phyloP scores from a whole-genome alignment of 202 grass and related monocot genomes.

The Cymbopogon flexuosus region DNA sequence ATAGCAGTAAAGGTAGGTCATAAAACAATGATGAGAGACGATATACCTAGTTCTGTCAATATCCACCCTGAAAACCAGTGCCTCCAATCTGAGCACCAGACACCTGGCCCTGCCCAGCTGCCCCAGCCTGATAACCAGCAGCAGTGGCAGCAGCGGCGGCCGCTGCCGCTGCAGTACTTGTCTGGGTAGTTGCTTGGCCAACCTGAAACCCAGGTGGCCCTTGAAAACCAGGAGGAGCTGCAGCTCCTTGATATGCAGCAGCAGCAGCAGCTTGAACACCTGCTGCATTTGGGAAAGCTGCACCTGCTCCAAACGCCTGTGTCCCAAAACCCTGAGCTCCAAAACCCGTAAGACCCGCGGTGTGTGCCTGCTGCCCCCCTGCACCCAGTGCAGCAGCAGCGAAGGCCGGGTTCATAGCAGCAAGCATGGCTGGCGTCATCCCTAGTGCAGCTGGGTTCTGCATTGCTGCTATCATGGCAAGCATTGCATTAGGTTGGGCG shows the following conservation, averaged over 20 bases:
- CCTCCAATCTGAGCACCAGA: slow-evolving; percentile 51
- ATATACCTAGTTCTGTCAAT: slow-evolving; percentile 68
- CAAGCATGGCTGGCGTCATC: slow-evolving; percentile 62
- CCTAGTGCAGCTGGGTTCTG: slow-evolving; percentile 59
- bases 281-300: slow-evolving; percentile 40
- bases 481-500: slow-evolving; percentile 72
- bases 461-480: slow-evolving; percentile 84
- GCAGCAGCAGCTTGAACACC: slow-evolving; percentile 46
- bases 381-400: slow-evolving; percentile 68
- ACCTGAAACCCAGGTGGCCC: slow-evolving; percentile 75
- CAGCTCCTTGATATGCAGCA: slow-evolving; percentile 50
- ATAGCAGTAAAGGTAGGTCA: slow-evolving; percentile 3
- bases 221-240: slow-evolving; percentile 59
- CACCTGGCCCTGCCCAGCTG: slow-evolving; percentile 52
- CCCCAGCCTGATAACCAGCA: slow-evolving; percentile 63
- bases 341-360: slow-evolving; percentile 48
- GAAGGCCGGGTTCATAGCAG: slow-evolving; percentile 80
- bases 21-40: slow-evolving; percentile 22
- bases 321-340: slow-evolving; percentile 53
- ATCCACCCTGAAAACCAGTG: slow-evolving; percentile 61
- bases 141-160: slow-evolving; percentile 9
- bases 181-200: slow-evolving; percentile 51
- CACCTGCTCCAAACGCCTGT: slow-evolving; percentile 43
- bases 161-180: slow-evolving; percentile 35
- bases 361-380: slow-evolving; percentile 43